These are phyloP conservation scores for Phytophthora meadii DNA, from an alignment of 352 stramenopile species.

Conservation along the genomic window DNA sequence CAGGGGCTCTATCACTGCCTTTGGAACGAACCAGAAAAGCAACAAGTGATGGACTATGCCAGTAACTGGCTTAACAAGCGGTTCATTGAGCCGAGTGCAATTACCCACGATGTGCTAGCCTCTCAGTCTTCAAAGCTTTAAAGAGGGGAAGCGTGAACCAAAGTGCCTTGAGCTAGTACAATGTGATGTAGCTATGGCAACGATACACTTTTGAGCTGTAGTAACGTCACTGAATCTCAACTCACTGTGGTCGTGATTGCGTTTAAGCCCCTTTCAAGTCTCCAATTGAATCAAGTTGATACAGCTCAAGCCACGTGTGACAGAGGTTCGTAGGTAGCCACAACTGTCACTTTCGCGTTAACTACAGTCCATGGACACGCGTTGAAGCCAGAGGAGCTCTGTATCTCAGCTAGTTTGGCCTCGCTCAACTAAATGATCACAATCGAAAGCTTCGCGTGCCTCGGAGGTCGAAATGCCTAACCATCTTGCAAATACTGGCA, in stretches of 20 bases:
- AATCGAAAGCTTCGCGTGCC: neutral
- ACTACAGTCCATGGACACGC: neutral
- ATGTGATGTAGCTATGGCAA: too few species aligned
- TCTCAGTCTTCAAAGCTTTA: constrained; percentile 36
- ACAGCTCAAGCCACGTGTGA: neutral
- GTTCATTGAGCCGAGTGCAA: constrained; percentile 1
- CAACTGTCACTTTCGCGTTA: neutral
- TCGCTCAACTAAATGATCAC: neutral
- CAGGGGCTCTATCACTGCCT: constrained; percentile 60
- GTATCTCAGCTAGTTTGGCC: neutral
- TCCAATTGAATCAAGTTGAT: too few species aligned
- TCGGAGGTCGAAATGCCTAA: neutral
- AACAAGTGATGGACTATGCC: constrained; percentile 52
- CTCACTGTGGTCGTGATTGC: too few species aligned
- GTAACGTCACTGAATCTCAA: too few species aligned
- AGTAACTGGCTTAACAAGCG: constrained; percentile 53
- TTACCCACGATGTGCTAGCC: neutral
- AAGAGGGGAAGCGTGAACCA: neutral
- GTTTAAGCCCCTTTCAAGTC: too few species aligned
- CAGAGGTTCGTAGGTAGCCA: neutral
- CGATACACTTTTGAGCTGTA: neutral
- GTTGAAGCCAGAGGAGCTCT: neutral
- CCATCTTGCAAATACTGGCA: neutral
- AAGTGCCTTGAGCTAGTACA: too few species aligned
- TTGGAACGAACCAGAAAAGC: constrained; percentile 68